Evolutionary conservation across 805 yeast species (phyloP), one percentile per base, ranked within the genome.

Genomic region (Zygotorulaspora chibaensis): DNA sequence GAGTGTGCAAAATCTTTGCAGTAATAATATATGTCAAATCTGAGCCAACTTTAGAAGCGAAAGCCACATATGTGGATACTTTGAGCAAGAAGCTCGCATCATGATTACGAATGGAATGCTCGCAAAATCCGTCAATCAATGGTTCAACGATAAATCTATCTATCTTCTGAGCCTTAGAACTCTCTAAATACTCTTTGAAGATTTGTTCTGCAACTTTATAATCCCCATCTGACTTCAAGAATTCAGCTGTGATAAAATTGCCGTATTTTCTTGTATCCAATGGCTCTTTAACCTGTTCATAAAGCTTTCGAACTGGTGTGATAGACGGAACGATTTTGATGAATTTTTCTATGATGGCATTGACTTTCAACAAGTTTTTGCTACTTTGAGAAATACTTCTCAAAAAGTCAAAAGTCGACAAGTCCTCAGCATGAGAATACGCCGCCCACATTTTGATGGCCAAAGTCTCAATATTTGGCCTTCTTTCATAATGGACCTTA

Each of bases 371-470:
- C 13, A 44, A 37, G 38, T 56, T 52, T 13, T 46, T 46, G 35
- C 46, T 38, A 33, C 58, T 55, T 13, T 51, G 45, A 2, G 51
- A 40, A 18, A 58, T 43, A 38, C 61, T 58, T 26, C 46, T 45
- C 39, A 59, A 40, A 34, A 62, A 57, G 10, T 54, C 45, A 31
- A 58, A 59, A 12, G 42, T 37, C 16, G 47, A 48, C 20, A 45
- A 37, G 18, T 50, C 54, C 10, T 37, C 23, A 3, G 48, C 47
- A 23, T 37, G 46, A 17, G 48, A 43, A 39, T 54, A 59, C 23
- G 53, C 50, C 4, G 56, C 57, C 42, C 53, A 52, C 56, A 62
- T 54, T 35, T 52, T 58, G 18, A 55, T 49, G 3, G 62, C 62
- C 12, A 56, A 29, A 25, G 59, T 53, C 13, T 52, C 54, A 12